These are phyloP conservation scores for Phascolomyces articulosus DNA, from an alignment of 371 early-diverging fungal genomes.

Conservation along the genomic window DNA sequence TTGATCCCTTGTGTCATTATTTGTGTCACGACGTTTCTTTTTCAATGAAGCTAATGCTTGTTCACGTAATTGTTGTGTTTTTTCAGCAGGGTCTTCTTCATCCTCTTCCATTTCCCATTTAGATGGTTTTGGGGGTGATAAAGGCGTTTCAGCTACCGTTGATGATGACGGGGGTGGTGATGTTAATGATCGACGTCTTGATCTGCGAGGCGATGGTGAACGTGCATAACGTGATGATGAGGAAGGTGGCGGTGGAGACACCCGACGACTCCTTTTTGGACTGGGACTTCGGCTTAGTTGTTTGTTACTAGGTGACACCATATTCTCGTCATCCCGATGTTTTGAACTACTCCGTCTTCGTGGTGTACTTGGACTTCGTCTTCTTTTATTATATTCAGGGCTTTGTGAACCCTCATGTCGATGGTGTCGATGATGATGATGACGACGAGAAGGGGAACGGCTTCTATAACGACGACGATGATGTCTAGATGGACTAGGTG, in stretches of 20 bases:
- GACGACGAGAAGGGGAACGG: neutral
- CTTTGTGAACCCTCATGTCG: neutral
- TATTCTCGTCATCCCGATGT: no score
- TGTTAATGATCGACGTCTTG: no score
- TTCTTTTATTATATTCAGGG: slow-evolving; percentile 15
- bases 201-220: neutral
- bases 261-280: neutral
- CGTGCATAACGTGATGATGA: no score
- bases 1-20: neutral
- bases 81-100: slow-evolving; percentile 7
- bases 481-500: neutral
- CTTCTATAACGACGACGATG: slow-evolving; percentile 12
- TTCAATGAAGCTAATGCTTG: slow-evolving; percentile 23
- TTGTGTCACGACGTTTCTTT: slow-evolving; percentile 6
- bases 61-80: slow-evolving; percentile 19
- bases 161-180: no score
- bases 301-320: neutral
- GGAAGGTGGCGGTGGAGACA: neutral
- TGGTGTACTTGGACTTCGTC: slow-evolving; percentile 24
- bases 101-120: slow-evolving; percentile 5
- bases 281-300: slow-evolving; percentile 16
- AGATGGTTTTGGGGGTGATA: neutral
- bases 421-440: neutral
- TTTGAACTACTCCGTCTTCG: neutral
- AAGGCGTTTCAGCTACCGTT: no score